Conservation (phyloP, 2,329 filamentous ascomycete genomes). For the Colletotrichum euphorbiae region DNA sequence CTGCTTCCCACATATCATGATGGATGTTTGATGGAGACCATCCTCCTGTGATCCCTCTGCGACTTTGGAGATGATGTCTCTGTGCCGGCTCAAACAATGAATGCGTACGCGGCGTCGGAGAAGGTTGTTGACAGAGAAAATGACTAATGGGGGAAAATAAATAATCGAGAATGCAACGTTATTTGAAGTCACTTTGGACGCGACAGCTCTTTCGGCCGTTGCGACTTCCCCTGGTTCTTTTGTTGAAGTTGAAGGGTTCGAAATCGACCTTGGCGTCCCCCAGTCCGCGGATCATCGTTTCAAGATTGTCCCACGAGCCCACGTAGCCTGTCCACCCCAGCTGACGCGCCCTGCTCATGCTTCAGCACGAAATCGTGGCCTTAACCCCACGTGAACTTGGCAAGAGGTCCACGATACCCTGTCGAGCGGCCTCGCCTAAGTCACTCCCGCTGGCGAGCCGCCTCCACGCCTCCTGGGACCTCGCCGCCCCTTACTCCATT, state of each 20-base stretch:
- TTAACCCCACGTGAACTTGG: conserved; percentile 56
- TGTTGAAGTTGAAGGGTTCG: conserved; percentile 21
- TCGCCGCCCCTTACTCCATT: conserved; percentile 53
- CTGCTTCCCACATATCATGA: not conserved
- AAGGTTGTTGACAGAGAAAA: not conserved
- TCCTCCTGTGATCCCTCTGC: not conserved
- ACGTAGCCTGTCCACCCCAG: conserved; percentile 54
- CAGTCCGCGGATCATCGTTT: conserved; percentile 45
- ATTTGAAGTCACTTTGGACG: conserved; percentile 4
- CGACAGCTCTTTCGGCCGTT: not conserved
- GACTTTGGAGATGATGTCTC: not conserved
- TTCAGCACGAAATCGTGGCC: conserved; percentile 53
- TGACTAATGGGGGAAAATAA: not conserved
- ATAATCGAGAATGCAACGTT: not conserved
- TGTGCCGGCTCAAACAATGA: not conserved
- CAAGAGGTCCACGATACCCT: conserved; percentile 56
- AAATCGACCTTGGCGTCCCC: conserved; percentile 45
- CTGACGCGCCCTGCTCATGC: conserved; percentile 58
- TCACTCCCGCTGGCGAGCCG: conserved; percentile 50
- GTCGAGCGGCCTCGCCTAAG: conserved; percentile 49
- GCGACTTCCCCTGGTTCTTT: not conserved
- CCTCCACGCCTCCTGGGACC: conserved; percentile 53
- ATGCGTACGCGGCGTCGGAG: conserved; percentile 1
- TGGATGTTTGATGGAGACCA: conserved; percentile 1
- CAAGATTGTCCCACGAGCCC: conserved; percentile 14